A percentile compares a stretch with the other conserved stretches of the same genome.
Evolutionary conservation across 257 asterid genomes (phyloP).

Genomic region (Solanum bukasovii): DNA sequence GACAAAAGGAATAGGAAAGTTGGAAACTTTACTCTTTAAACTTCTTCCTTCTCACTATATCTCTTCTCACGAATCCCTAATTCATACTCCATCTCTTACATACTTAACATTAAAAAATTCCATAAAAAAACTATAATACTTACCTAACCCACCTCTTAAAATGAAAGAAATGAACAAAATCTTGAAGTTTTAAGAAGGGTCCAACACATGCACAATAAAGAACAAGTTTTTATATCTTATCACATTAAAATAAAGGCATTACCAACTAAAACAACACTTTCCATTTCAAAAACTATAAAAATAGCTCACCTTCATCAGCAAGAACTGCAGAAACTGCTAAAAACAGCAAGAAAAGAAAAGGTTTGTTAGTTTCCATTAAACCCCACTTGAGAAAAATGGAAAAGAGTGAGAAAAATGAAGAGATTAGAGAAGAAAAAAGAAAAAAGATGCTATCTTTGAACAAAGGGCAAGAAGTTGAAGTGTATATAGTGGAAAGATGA

Average conservation of each 20-base stretch:
- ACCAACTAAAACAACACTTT: neutral
- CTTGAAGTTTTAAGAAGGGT: neutral
- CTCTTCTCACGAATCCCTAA: neutral
- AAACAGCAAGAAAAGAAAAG: conserved; percentile 26
- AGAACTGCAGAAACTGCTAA: conserved; percentile 47
- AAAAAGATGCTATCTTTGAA: neutral
- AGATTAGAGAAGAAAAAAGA: neutral
- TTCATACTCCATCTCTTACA: neutral
- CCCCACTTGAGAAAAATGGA: neutral
- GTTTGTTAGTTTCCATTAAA: conserved; percentile 13
- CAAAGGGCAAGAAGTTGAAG: neutral
- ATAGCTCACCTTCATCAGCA: conserved; percentile 67
- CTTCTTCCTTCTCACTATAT: neutral
- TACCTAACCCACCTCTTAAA: neutral
- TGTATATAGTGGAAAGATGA: neutral
- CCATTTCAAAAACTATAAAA: neutral
- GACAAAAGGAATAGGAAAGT: neutral
- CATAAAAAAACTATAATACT: neutral
- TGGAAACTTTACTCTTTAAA: neutral
- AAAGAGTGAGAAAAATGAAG: neutral
- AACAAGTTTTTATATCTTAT: neutral
- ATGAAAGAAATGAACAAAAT: neutral
- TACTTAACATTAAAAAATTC: neutral
- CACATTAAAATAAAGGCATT: neutral
- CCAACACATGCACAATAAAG: neutral